Evolutionary conservation across 177 flowering plant species (phyloP).

Genomic region (Vitis hybrid): DNA sequence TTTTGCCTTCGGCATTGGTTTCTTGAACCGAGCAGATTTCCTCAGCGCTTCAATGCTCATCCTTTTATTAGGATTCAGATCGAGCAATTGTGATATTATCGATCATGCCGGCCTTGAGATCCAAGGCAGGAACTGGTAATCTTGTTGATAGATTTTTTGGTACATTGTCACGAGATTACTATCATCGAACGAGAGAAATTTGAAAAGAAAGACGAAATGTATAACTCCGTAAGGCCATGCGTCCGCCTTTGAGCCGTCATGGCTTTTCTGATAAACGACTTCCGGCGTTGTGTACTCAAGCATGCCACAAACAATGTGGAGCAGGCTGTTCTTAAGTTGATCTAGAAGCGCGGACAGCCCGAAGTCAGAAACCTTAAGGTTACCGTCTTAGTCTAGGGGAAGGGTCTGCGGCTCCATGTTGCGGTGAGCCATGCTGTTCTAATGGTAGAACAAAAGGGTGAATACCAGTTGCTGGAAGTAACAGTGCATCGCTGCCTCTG

Average conservation of each 20-base stretch:
- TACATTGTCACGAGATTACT: constrained; percentile 57
- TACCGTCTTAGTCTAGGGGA: constrained; percentile 49
- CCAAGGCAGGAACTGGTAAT: constrained; percentile 53
- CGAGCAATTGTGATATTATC: constrained; percentile 51
- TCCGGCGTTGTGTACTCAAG: constrained; percentile 87
- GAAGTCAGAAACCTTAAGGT: constrained; percentile 58
- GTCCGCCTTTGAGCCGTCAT: constrained; percentile 17
- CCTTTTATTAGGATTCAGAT: constrained; percentile 66
- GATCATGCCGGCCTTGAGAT: constrained; percentile 43
- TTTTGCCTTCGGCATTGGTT: constrained; percentile 14
- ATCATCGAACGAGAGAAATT: constrained; percentile 63
- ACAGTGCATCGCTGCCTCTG: constrained; percentile 44
- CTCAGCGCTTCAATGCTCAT: constrained; percentile 52
- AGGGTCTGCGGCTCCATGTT: constrained; percentile 81
- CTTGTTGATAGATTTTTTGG: constrained; percentile 44
- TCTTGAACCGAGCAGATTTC: constrained; percentile 57
- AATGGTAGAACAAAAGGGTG: constrained; percentile 62
- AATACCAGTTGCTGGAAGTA: constrained; percentile 75
- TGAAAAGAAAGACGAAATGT: constrained; percentile 49
- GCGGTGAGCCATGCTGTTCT: constrained; percentile 66
- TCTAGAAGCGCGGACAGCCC: constrained; percentile 70
- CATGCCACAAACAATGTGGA: constrained; percentile 78
- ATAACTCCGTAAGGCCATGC: constrained; percentile 83
- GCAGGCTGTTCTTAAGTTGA: constrained; percentile 39
- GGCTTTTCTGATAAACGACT: constrained; percentile 45